A percentile compares a stretch with the other conserved stretches of the same genome.
These are phyloP conservation scores for Wickerhamiella sergipiensis DNA, from an alignment of 805 yeast species.

Conservation along the genomic window DNA sequence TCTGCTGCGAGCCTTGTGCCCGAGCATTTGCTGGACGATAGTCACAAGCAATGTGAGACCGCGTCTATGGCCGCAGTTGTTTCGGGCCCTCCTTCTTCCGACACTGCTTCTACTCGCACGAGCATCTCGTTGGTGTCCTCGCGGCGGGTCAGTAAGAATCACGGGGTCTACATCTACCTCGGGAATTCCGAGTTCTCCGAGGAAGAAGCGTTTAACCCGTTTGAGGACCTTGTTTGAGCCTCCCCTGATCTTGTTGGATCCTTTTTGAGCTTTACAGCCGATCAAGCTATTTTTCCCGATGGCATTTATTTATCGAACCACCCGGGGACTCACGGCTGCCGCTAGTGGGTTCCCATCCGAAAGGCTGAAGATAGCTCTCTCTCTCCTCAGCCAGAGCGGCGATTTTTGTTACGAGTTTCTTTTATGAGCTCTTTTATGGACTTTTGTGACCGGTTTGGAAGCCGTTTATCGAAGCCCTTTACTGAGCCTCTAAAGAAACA, in stretches of 20 bases:
- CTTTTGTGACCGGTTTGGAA: too few species aligned
- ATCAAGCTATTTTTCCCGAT: not conserved
- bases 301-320: not conserved
- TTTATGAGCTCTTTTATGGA: not conserved
- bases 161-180: conserved; percentile 17
- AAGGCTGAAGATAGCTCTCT: too few species aligned
- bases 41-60: too few species aligned
- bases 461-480: too few species aligned
- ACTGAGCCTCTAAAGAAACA: not conserved
- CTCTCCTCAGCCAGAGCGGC: not conserved
- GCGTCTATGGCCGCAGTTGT: not conserved
- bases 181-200: conserved; percentile 5
- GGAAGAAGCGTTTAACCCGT: conserved; percentile 16
- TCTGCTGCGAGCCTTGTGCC: conserved; percentile 1
- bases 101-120: not conserved
- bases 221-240: conserved; percentile 3
- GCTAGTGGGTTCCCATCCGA: too few species aligned
- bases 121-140: not conserved
- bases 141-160: conserved; percentile 2
- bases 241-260: not conserved
- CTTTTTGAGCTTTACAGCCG: not conserved
- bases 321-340: too few species aligned
- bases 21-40: conserved; percentile 3
- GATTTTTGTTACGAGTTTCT: not conserved
- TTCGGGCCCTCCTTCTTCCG: not conserved